Evolutionary conservation across 495 filamentous ascomycete genomes (phyloP).

Genomic region (Penicillium goetzii): DNA sequence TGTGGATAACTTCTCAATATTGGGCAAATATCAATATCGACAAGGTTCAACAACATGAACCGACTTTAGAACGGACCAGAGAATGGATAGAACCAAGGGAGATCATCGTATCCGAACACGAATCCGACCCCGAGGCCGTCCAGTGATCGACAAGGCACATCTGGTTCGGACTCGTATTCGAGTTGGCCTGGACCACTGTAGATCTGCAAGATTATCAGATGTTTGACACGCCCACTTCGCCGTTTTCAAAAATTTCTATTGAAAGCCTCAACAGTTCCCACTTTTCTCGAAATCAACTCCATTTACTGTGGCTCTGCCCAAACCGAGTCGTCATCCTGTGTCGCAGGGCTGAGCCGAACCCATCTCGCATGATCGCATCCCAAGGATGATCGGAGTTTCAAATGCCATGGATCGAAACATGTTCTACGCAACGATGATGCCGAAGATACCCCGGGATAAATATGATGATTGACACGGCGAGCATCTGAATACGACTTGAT

Average conservation of each 20-base stretch:
- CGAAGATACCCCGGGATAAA: background rate
- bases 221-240: background rate
- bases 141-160: background rate
- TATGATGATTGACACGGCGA: background rate
- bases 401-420: background rate
- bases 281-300: background rate
- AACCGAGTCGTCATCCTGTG: background rate
- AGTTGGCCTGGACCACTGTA: background rate
- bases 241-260: background rate
- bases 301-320: background rate
- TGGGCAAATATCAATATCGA: background rate
- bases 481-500: background rate
- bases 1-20: background rate
- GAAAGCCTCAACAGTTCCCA: background rate
- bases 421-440: background rate
- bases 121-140: background rate
- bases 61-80: background rate
- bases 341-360: background rate
- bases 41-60: background rate
- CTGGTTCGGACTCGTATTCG: constrained; percentile 6
- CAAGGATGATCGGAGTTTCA: background rate
- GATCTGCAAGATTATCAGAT: constrained; percentile 1
- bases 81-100: background rate
- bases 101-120: background rate
- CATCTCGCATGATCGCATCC: background rate